A percentile compares a stretch with the other conserved stretches of the same genome.
Evolutionary conservation across 805 yeast species (phyloP).

Genomic region (Torulaspora maleeae): DNA sequence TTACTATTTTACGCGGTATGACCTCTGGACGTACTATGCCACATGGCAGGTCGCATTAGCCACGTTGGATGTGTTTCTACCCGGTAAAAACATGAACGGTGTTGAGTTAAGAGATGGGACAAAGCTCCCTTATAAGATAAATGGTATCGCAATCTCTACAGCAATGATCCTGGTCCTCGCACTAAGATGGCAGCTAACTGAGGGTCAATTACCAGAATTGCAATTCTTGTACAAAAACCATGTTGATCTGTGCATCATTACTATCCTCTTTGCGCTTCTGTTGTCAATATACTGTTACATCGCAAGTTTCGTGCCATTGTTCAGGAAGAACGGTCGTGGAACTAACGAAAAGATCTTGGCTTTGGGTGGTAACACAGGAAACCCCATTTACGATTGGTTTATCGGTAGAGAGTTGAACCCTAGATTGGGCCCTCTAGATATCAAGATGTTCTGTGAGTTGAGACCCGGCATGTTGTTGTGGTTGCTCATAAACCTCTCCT

Average conservation of each 20-base stretch:
- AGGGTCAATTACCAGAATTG: slow-evolving; percentile 69
- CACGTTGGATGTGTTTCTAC: slow-evolving; percentile 57
- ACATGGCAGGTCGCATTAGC: slow-evolving; percentile 70
- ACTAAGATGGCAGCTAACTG: slow-evolving; percentile 49
- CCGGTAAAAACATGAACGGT: slow-evolving; percentile 64
- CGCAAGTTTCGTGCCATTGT: slow-evolving; percentile 59
- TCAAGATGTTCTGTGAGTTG: slow-evolving; percentile 87
- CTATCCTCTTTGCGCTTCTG: slow-evolving; percentile 58
- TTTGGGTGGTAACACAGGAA: slow-evolving; percentile 79
- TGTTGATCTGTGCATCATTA: slow-evolving; percentile 56
- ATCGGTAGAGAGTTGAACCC: slow-evolving; percentile 97
- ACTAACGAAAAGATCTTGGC: slow-evolving; percentile 72
- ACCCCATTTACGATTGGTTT: slow-evolving; percentile 82
- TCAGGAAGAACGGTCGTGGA: slow-evolving; percentile 45
- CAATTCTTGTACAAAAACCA: slow-evolving; percentile 67
- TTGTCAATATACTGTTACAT: slow-evolving; percentile 64
- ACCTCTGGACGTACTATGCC: slow-evolving; percentile 60
- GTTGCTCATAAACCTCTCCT: slow-evolving; percentile 71
- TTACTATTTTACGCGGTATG: slow-evolving; percentile 37
- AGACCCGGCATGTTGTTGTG: slow-evolving; percentile 92
- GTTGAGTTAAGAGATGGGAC: slow-evolving; percentile 72
- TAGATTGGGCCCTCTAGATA: slow-evolving; percentile 76
- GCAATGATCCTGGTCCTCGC: slow-evolving; percentile 40
- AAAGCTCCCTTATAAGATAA: slow-evolving; percentile 66
- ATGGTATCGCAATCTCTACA: slow-evolving; percentile 60